A percentile compares a stretch with the other conserved stretches of the same genome.
Conservation (phyloP, 768 basidiomycete species). For the Crucibulum laeve region DNA sequence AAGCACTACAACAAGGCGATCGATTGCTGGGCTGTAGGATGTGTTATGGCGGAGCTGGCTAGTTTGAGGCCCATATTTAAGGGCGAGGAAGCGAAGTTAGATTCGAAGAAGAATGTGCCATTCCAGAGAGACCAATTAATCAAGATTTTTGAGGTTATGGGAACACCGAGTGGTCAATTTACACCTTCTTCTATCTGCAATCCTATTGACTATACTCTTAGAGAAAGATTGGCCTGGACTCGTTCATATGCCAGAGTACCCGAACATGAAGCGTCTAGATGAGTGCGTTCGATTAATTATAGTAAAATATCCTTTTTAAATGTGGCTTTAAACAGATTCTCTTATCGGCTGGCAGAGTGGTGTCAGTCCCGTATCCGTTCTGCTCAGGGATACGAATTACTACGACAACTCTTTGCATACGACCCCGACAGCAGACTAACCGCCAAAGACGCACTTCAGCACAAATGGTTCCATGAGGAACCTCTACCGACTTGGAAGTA, state of each 20-base stretch:
- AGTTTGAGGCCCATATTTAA: slow-evolving; percentile 97
- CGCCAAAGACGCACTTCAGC: slow-evolving; percentile 74
- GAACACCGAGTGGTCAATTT: slow-evolving; percentile 75
- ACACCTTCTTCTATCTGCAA: not conserved
- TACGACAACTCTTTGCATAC: slow-evolving; percentile 83
- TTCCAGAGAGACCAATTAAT: slow-evolving; percentile 94
- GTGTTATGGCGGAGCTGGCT: slow-evolving; percentile 94
- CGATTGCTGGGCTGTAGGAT: slow-evolving; percentile 97
- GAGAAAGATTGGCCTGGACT: slow-evolving; percentile 88
- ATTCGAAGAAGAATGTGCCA: slow-evolving; percentile 94
- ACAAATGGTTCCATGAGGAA: slow-evolving; percentile 92
- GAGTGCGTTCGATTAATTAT: slow-evolving; percentile 38
- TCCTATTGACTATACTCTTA: slow-evolving; percentile 21
- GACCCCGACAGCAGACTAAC: slow-evolving; percentile 87
- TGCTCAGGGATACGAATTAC: slow-evolving; percentile 71
- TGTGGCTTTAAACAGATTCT: slow-evolving; percentile 25
- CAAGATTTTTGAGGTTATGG: slow-evolving; percentile 94
- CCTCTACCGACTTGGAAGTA: slow-evolving; percentile 84
- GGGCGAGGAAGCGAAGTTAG: slow-evolving; percentile 97
- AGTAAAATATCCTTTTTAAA: not conserved
- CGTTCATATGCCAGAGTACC: slow-evolving; percentile 83
- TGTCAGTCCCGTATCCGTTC: slow-evolving; percentile 62
- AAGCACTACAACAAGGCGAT: slow-evolving; percentile 97
- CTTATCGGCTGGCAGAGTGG: slow-evolving; percentile 71
- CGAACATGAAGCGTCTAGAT: slow-evolving; percentile 76